Base-by-base conservation (phyloP, 176 grass and related monocot species). In the Eremochloa ophiuroides region DNA sequence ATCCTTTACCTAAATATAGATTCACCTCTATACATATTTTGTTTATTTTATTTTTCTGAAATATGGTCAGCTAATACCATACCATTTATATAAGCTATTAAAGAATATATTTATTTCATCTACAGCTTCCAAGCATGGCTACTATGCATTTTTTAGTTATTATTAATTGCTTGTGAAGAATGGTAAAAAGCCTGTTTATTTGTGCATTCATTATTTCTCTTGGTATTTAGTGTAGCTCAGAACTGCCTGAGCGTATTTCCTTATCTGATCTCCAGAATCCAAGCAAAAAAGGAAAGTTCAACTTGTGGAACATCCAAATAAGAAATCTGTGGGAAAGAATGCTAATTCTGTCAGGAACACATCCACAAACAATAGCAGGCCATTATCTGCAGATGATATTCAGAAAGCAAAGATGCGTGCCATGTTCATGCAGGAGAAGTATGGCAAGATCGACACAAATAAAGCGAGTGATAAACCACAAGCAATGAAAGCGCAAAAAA, bases 381-480 rank as follows among this genome's bases (percentile, higher is more conserved):
- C 96, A 5, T 80, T 99, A 63, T 99, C 93, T 84, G 90, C 96
- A 60, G 96, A 99, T 86, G 96, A 99, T 87, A 99, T 99, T 56
- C 96, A 99, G 64, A 99, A 99, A 48, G 96, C 96, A 80, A 99
- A 99, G 83, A 86, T 91, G 88, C 93, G 96, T 59, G 96, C 96
- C n/a, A 93, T 94, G 82, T 99, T 91, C 70, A 93, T 95, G 93
- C 86, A 91, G 79, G 82, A 95, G 80, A 99, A 99, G 72, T 87
- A 93, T 88, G 93, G 93, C 70, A 97, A 97, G 82, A 47, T 85
- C 83, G 86, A 88, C 53, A 59, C 82, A 44, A 75, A 40, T 33
- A 93, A 88, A 80, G 71, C 61, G 40, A 86, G 59, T 63, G 85
- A 82, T 44, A 90, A 89, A 73, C 62, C 67, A 22, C 82, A 84